phyloP scores from a whole-genome alignment of 1,139 yeast genomes.

The Candida sanyaensis region DNA sequence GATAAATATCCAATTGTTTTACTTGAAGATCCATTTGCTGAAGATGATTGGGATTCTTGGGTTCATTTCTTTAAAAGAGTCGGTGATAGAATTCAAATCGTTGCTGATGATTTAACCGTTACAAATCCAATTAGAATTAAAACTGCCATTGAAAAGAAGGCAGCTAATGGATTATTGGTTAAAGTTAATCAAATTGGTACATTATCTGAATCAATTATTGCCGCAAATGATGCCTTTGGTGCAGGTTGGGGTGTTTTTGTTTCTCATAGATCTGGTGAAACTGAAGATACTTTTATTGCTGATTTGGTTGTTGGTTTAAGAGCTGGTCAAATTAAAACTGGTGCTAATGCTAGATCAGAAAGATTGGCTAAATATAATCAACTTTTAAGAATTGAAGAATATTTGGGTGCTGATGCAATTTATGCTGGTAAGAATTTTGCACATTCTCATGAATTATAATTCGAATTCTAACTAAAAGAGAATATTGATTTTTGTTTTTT shows the following conservation, averaged over 20 bases:
- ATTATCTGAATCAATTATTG: conserved; percentile 86
- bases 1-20: conserved; percentile 95
- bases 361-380: conserved; percentile 97
- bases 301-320: conserved; percentile 96
- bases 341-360: conserved; percentile 99
- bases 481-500: too few relatives aligned
- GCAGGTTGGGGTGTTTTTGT: conserved; percentile 99
- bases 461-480: conserved; percentile 1
- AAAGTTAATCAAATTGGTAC: conserved; percentile 97
- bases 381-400: conserved; percentile 96
- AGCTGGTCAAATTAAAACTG: conserved; percentile 97
- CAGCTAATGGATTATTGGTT: conserved; percentile 88
- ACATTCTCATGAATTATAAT: conserved; percentile 37
- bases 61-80: conserved; percentile 72
- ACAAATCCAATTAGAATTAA: conserved; percentile 93
- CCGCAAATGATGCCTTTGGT: conserved; percentile 85
- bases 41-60: conserved; percentile 99
- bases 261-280: conserved; percentile 98
- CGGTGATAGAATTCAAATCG: conserved; percentile 77
- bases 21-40: conserved; percentile 97
- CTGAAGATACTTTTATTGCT: conserved; percentile 97
- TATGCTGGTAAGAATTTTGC: conserved; percentile 93
- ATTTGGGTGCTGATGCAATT: conserved; percentile 91
- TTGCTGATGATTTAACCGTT: conserved; percentile 96
- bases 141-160: conserved; percentile 93